phyloP scores from a whole-genome alignment of 2,329 filamentous ascomycete genomes.

The Alternaria ethzedia region DNA sequence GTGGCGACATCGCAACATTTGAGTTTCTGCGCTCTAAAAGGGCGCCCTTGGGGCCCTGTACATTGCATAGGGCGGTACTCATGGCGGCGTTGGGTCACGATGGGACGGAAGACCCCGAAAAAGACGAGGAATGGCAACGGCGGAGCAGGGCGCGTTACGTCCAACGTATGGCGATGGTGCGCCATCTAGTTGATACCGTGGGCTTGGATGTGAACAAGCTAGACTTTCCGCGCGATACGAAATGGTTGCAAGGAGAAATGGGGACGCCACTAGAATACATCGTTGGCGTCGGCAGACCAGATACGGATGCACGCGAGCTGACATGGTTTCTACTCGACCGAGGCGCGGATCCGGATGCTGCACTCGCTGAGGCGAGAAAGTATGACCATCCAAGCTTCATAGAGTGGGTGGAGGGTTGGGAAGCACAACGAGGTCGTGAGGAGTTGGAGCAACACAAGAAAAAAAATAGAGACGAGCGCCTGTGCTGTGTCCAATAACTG shows the following conservation, averaged over 20 bases:
- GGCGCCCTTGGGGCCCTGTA: not conserved
- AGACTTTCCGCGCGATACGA: not conserved
- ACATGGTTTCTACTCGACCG: conserved; percentile 2
- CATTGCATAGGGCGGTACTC: not conserved
- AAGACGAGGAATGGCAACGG: not conserved
- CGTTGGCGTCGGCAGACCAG: not conserved
- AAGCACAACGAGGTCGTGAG: not conserved
- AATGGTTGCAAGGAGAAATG: not conserved
- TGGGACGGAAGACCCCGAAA: not conserved
- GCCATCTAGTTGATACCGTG: not conserved
- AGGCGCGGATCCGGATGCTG: not conserved
- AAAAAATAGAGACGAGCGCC: not conserved
- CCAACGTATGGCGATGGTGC: not conserved
- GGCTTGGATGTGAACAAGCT: not conserved
- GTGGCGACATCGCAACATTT: not conserved
- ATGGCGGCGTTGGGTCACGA: not conserved
- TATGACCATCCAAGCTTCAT: not conserved
- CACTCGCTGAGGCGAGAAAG: not conserved
- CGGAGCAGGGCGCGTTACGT: not conserved
- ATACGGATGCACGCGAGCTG: not conserved
- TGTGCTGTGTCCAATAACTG: not conserved
- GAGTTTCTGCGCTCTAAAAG: not conserved
- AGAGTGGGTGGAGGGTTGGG: not conserved
- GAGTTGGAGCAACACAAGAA: rapidly evolving
- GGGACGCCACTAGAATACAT: not conserved